Base-by-base conservation (phyloP, 345 rosid genomes). In the Ceriops decandra region DNA sequence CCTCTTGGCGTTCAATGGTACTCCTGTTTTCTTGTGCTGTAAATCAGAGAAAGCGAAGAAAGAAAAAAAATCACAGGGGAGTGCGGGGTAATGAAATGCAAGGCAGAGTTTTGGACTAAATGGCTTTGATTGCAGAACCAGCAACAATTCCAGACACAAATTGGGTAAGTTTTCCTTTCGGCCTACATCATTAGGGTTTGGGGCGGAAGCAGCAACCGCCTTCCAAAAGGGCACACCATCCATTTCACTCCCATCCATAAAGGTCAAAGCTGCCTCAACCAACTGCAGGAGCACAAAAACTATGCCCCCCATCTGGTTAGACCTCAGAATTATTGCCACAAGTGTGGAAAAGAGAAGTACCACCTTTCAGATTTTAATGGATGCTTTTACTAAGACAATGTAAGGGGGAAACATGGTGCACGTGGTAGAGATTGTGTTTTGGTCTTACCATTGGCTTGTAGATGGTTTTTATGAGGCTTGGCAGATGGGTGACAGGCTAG, bases 371-470 rank as follows among this genome's bases (percentile, higher is more conserved):
- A 42, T 46, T 26, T 63, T 22, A 46, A 13, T 7, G 2, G 32
- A 63, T 46, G 32, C 52, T 27, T 46, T 53, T 47, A 46, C 35
- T 0, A 3, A 0, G 56, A 63, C 16, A 63, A 63, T 47, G 56
- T 27, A 8, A 0, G 13, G 6, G 54, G 67, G 54, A 49, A 46
- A 46, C 67, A 63, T 16, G 49, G 46, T 16, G 33, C 66, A 42
- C 66, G 42, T 42, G 66, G 66, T n/a, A 49, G 42, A 63, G 66
- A 24, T 26, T 63, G 53, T 63, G 52, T 3, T 42, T 0, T 63
- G 66, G 66, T 24, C 66, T 53, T 26, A 16, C 66, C 66, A 62
- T 2, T 42, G 46, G 11, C 52, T 9, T 5, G 15, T 21, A 22
- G 19, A 15, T 16, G n/a, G 30, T 24, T 42, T 42, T 27, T 0